Conservation (phyloP, 345 rosid species). For the Rhodamnia rubescens region DNA sequence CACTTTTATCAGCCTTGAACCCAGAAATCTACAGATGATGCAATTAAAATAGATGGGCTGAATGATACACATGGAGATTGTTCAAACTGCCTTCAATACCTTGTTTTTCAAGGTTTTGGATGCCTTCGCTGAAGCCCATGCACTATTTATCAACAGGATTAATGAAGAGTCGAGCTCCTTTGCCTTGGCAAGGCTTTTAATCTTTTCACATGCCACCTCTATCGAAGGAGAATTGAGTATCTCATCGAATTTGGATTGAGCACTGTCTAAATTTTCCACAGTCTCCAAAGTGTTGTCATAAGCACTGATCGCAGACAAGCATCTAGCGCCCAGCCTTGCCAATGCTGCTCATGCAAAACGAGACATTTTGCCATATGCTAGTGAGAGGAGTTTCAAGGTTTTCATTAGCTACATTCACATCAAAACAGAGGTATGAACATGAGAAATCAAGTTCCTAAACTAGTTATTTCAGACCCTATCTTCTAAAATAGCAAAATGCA, state of each 20-base stretch:
- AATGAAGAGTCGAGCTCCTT: constrained; percentile 89
- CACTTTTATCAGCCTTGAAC: neutral
- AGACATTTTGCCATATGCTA: neutral
- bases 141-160: constrained; percentile 68
- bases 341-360: constrained; percentile 35
- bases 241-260: constrained; percentile 84
- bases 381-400: neutral
- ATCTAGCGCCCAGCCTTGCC: constrained; percentile 72
- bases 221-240: constrained; percentile 70
- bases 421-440: neutral
- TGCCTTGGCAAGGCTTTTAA: constrained; percentile 70
- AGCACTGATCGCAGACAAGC: constrained; percentile 80
- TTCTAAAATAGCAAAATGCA: neutral
- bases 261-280: constrained; percentile 60
- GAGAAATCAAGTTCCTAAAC: neutral
- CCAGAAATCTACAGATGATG: neutral
- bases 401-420: neutral
- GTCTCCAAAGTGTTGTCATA: constrained; percentile 67
- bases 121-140: constrained; percentile 88
- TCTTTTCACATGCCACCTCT: constrained; percentile 77
- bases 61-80: neutral
- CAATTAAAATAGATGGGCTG: neutral
- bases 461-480: neutral
- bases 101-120: constrained; percentile 65
- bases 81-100: constrained; percentile 19